Evolutionary conservation across 208 protist species (phyloP).

Genomic region (Leishmania tarentolae): DNA sequence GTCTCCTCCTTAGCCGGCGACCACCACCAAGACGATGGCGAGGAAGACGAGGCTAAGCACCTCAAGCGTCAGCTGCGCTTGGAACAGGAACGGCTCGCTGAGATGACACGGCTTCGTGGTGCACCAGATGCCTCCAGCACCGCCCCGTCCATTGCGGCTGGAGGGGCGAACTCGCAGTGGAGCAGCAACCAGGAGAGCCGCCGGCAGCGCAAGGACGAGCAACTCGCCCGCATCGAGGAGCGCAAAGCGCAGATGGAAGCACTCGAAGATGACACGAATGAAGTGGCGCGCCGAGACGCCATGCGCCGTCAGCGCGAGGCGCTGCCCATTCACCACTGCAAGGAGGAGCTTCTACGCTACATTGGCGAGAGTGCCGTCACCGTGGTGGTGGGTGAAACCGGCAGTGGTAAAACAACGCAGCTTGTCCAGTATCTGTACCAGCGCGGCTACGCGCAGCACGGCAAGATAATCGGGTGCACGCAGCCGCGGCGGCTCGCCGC

Average conservation of each 20-base stretch:
- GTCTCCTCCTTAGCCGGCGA: neutral
- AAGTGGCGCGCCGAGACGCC: constrained; percentile 31
- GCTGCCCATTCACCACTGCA: constrained; percentile 75
- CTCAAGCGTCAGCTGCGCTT: constrained; percentile 31
- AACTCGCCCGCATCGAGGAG: constrained; percentile 19
- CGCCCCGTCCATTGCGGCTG: neutral
- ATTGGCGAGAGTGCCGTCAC: constrained; percentile 82
- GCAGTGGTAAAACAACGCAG: constrained; percentile 93
- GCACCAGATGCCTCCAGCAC: neutral
- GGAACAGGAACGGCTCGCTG: constrained; percentile 25
- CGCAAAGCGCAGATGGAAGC: constrained; percentile 24
- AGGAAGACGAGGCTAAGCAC: constrained; percentile 21
- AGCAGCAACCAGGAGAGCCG: neutral
- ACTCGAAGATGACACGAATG: constrained; percentile 18
- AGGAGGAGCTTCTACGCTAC: constrained; percentile 71
- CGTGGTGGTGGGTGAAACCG: constrained; percentile 90
- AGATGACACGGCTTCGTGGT: constrained; percentile 3
- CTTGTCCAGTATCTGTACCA: constrained; percentile 90
- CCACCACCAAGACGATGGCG: constrained; percentile 1
- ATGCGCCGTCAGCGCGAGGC: constrained; percentile 42
- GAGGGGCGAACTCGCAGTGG: neutral
- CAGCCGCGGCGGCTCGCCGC: constrained; percentile 97
- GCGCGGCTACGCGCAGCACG: constrained; percentile 57
- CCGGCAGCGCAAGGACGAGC: constrained; percentile 26
- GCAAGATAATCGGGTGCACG: constrained; percentile 87